Evolutionary conservation across 768 basidiomycete species (phyloP), one percentile per base, ranked within the genome.

Genomic region (Rhodotorula sphaerocarpa): DNA sequence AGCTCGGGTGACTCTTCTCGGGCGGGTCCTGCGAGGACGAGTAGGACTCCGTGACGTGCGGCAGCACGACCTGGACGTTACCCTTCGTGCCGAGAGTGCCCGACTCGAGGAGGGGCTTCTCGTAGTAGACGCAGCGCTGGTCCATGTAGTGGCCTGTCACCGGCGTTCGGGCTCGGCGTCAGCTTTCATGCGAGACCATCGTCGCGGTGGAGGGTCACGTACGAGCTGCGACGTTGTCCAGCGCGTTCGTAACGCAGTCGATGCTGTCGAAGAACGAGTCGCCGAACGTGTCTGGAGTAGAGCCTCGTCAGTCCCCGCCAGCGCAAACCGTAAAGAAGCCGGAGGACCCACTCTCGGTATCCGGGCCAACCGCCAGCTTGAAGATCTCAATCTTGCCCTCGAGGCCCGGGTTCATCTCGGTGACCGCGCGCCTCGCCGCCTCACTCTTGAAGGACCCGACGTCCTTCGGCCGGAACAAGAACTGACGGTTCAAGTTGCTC

Each of bases 71-170:
- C 77, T 99, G 95, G 7, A 86, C 85, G 75, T 97, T 99, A 66
- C 90, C 95, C 78, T 97, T 96, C 42, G 95, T 99, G 56, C 95
- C 95, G 63, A 99, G 82, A 23, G 95, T 99, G 14, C 95, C 95
- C 20, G 95, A 96, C 72, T 99, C 95, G 46, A 99, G 82, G 25
- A 99, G 79, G 36, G 95, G 90, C 74, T 97, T 99, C 74, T 85
- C 82, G 77, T 88, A 96, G 79, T 96, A 88, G 43, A 99, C 87
- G 73, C 95, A 97, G 58, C 95, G 86, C 72, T 90, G 86, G 74
- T 99, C 95, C 93, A 99, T 96, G 78, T 99, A 97, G 58, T 88
- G 80, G 71, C 90, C 50, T 51, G n/a, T n/a, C n/a, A n/a, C n/a
- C n/a, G n/a, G n/a, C n/a, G n/a, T n/a, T n/a, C n/a, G n/a, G n/a